Evolutionary conservation across 2,329 filamentous ascomycete genomes (phyloP).

Genomic region (Diaporthe humulicola): DNA sequence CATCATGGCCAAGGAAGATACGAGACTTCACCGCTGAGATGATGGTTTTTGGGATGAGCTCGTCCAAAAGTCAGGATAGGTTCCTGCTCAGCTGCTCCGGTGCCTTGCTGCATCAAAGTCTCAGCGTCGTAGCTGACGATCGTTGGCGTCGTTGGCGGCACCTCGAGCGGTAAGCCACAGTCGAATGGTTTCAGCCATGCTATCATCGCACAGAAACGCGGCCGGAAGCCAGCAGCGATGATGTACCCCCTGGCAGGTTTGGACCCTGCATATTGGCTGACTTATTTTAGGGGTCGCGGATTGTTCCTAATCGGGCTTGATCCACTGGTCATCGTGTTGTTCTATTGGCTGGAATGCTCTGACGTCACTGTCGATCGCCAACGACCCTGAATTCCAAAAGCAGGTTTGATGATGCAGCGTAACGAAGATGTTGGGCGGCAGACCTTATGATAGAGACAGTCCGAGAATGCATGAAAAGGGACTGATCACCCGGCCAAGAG

Average conservation of each 20-base stretch:
- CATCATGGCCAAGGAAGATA: neutral
- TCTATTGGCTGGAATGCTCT: slow-evolving; percentile 43
- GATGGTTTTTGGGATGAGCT: neutral
- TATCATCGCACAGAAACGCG: slow-evolving; percentile 29
- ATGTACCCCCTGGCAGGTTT: slow-evolving; percentile 39
- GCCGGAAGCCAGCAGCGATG: slow-evolving; percentile 31
- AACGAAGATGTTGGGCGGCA: neutral
- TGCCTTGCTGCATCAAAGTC: slow-evolving; percentile 22
- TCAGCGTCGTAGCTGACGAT: slow-evolving; percentile 28
- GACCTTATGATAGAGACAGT: neutral
- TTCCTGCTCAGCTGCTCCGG: slow-evolving; percentile 4
- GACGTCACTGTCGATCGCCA: slow-evolving; percentile 44
- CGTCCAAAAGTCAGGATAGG: neutral
- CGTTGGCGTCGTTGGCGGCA: slow-evolving; percentile 16
- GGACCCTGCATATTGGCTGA: slow-evolving; percentile 44
- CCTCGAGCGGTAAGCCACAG: slow-evolving; percentile 24
- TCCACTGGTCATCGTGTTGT: slow-evolving; percentile 35
- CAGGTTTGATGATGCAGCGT: slow-evolving; percentile 35
- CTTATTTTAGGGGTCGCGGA: slow-evolving; percentile 36
- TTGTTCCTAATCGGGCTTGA: slow-evolving; percentile 25
- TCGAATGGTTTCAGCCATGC: slow-evolving; percentile 26
- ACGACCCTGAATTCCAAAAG: slow-evolving; percentile 30
- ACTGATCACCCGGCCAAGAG: neutral
- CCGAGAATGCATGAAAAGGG: slow-evolving; percentile 36
- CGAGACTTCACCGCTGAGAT: neutral